Evolutionary conservation across 257 asterid species (phyloP).

Genomic region (Gentiana macrophylla): DNA sequence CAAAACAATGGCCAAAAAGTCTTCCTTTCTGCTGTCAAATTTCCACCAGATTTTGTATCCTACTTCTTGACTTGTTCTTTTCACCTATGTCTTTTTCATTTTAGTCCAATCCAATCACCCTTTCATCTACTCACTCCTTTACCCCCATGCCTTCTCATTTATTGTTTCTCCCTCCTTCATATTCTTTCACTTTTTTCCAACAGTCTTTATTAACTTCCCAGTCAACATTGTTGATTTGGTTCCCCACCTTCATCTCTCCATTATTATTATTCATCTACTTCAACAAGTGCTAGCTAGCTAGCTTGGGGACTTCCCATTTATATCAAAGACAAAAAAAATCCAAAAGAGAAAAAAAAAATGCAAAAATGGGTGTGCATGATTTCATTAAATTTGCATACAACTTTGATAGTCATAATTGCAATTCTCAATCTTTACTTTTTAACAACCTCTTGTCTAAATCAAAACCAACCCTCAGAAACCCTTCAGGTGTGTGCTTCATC

Average conservation of each 20-base stretch:
- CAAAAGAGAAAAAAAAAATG: conserved; percentile 23
- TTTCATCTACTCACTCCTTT: background rate
- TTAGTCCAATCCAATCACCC: background rate
- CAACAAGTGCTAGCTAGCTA: too few relatives aligned
- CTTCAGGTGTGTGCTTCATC: conserved; percentile 7
- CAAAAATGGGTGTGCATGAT: conserved; percentile 39
- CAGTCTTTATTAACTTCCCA: background rate
- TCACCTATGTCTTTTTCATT: conserved; percentile 26
- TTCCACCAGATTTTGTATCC: conserved; percentile 23
- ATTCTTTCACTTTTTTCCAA: background rate
- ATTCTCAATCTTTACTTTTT: conserved; percentile 26
- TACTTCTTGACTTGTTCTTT: conserved; percentile 53
- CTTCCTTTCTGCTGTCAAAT: conserved; percentile 19
- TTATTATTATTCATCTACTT: background rate
- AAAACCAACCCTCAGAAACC: conserved; percentile 14
- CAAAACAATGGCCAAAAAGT: conserved; percentile 12
- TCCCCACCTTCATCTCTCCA: background rate
- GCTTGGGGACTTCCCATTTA: too few relatives aligned
- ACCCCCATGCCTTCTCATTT: background rate
- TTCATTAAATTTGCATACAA: conserved; percentile 19
- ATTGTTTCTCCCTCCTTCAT: background rate
- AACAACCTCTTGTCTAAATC: conserved; percentile 18
- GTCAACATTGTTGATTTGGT: background rate
- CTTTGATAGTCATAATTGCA: conserved; percentile 7
- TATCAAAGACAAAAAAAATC: too few relatives aligned